Percentiles rank a stretch among this genome's conserved stretches.
Evolutionary conservation across 306 rosid genomes (phyloP).

Genomic region (Crataegus laevigata): DNA sequence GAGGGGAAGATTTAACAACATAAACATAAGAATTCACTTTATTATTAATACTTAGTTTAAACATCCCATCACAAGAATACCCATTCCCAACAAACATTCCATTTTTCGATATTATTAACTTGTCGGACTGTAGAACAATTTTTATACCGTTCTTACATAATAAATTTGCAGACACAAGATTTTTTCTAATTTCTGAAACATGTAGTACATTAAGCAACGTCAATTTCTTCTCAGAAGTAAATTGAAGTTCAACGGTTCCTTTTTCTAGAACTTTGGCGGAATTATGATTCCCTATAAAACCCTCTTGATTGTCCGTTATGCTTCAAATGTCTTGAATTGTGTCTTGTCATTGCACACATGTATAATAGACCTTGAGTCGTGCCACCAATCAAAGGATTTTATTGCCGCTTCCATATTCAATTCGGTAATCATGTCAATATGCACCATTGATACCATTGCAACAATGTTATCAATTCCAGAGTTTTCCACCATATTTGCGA

Average conservation of each 20-base stretch:
- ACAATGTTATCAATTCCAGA: background rate
- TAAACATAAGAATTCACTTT: too few relatives aligned
- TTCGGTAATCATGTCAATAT: background rate
- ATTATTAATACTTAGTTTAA: too few relatives aligned
- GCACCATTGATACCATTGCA: background rate
- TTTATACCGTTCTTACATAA: too few relatives aligned
- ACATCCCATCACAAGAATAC: too few relatives aligned
- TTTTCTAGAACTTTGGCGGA: background rate
- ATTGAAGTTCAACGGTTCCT: background rate
- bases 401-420: background rate
- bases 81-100: too few relatives aligned
- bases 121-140: too few relatives aligned
- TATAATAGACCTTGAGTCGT: background rate
- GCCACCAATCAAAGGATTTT: background rate
- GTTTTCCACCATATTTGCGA: background rate
- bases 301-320: too few relatives aligned
- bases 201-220: background rate
- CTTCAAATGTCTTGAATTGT: too few relatives aligned
- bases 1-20: background rate
- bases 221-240: background rate
- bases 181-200: background rate
- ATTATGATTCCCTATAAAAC: background rate
- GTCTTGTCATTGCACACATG: too few relatives aligned
- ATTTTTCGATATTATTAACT: too few relatives aligned
- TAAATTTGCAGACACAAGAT: too few relatives aligned